Conservation (phyloP, 2,329 filamentous ascomycete species). For the Phialophora chinensis region DNA sequence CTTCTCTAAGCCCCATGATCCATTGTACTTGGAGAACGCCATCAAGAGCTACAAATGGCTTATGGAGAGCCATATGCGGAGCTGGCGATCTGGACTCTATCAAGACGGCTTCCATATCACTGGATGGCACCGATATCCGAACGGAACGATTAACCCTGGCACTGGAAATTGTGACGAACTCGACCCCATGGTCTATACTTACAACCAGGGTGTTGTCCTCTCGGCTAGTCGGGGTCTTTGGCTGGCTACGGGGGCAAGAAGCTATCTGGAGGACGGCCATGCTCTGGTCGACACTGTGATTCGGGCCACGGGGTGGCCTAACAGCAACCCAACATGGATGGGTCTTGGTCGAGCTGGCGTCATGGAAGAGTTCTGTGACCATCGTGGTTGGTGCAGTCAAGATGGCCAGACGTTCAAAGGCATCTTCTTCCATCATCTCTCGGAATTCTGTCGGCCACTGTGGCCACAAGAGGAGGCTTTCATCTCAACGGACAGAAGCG, state of each 20-base stretch:
- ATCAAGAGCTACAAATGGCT: constrained; percentile 83
- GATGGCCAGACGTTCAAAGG: constrained; percentile 91
- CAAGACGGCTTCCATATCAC: constrained; percentile 88
- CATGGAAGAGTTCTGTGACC: constrained; percentile 84
- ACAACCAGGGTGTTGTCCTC: constrained; percentile 91
- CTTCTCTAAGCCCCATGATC: constrained; percentile 57
- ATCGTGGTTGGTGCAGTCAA: constrained; percentile 75
- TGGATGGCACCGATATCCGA: constrained; percentile 56
- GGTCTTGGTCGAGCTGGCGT: constrained; percentile 81
- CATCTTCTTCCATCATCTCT: constrained; percentile 90
- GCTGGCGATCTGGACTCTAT: constrained; percentile 70
- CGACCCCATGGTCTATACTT: constrained; percentile 90
- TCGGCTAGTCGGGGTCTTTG: constrained; percentile 81
- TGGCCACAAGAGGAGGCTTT: constrained; percentile 55
- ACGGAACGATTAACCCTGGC: constrained; percentile 61
- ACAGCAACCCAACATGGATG: constrained; percentile 62
- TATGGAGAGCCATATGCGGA: constrained; percentile 77
- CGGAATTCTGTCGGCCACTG: constrained; percentile 75
- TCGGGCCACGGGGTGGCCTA: constrained; percentile 75
- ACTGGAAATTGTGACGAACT: constrained; percentile 78
- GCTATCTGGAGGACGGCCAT: constrained; percentile 80
- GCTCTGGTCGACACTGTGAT: constrained; percentile 76
- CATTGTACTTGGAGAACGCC: constrained; percentile 73
- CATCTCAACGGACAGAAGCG: constrained; percentile 42
- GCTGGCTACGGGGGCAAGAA: constrained; percentile 73